Conservation (phyloP, 352 stramenopile genomes). For the Globisporangium orthogonon region DNA sequence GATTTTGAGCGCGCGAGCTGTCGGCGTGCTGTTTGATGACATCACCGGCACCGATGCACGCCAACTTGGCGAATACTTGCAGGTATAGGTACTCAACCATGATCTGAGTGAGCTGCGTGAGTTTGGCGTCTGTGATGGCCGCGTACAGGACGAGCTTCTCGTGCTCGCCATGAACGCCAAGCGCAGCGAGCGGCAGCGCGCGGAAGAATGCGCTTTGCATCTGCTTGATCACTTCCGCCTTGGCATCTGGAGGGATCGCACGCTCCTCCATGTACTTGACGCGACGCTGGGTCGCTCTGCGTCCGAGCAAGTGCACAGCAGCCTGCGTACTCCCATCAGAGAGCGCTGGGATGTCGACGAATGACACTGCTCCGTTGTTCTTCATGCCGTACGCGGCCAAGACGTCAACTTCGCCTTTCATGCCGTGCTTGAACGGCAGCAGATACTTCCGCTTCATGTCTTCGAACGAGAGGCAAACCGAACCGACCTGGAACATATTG, state of each 20-base stretch:
- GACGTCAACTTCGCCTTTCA: slow-evolving; percentile 28
- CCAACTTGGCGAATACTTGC: slow-evolving; percentile 31
- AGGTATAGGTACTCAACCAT: slow-evolving; percentile 35
- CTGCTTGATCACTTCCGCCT: slow-evolving; percentile 23
- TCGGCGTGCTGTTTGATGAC: slow-evolving; percentile 10
- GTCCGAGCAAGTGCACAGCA: slow-evolving; percentile 21
- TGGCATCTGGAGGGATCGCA: slow-evolving; percentile 18
- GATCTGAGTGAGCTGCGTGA: slow-evolving; percentile 34
- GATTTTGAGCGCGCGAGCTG: neutral
- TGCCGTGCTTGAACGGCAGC: slow-evolving; percentile 52
- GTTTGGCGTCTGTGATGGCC: slow-evolving; percentile 15
- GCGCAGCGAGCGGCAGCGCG: slow-evolving; percentile 29
- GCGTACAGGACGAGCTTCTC: slow-evolving; percentile 25
- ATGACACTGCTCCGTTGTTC: slow-evolving; percentile 17
- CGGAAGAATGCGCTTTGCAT: slow-evolving; percentile 46
- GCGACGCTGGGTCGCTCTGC: slow-evolving; percentile 29
- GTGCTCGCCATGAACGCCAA: slow-evolving; percentile 29
- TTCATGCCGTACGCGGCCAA: slow-evolving; percentile 42
- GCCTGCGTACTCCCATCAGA: slow-evolving; percentile 10
- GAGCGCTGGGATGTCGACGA: slow-evolving; percentile 23
- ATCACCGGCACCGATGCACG: slow-evolving; percentile 16
- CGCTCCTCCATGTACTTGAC: slow-evolving; percentile 45
- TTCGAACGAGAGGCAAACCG: slow-evolving; percentile 57
- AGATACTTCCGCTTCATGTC: slow-evolving; percentile 71
- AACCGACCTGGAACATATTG: slow-evolving; percentile 34